Base-by-base conservation (phyloP, 2,329 filamentous ascomycete species). In the Coniella lustricola region DNA sequence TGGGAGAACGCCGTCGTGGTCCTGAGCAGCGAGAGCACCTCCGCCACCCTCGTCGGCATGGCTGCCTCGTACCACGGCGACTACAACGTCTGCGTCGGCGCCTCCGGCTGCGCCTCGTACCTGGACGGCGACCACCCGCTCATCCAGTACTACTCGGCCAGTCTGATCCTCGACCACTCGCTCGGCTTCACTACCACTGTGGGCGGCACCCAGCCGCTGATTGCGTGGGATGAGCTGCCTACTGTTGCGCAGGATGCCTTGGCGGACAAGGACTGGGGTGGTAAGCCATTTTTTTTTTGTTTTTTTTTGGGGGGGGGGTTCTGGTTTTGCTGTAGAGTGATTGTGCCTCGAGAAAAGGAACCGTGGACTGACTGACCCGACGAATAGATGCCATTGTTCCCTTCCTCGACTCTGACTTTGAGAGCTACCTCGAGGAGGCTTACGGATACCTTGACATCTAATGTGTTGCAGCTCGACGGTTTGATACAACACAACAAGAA, bases 151-250 rank as follows among this genome's bases (percentile, higher is more conserved):
- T 62, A 60, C 46, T 62, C 60, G 33, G 54, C 48, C 17, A 54
- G 55, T 46, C 53, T 59, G 2, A 44, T 61, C 31, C 39, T 50
- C 2, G 62, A 73, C 54, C 69, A 73, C 54, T 57, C 64, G 31
- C 55, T 66, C 21, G 57, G 60, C 31, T 61, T 70, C 29, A 70
- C 68, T 4, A 56, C 46, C 13, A 62, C 57, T 1, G 54, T 59
- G 13, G 70, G 69, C 13, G 63, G 64, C 3, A 57, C 58, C n/a
- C 66, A 70, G 54, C 65, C 65, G 1, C 52, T 74, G 32, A 60
- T 70, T 42, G 66, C 68, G 7, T 74, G 70, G 70, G 70, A 74
- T 53, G 59, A 53, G n/a, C 57, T 73, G 50, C 56, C 66, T 2
- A 44, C 57, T 2, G 62, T 56, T 9, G 62, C 66, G 8, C 59